Conservation (phyloP, 768 basidiomycete species). For the Scleroderma bovista region DNA sequence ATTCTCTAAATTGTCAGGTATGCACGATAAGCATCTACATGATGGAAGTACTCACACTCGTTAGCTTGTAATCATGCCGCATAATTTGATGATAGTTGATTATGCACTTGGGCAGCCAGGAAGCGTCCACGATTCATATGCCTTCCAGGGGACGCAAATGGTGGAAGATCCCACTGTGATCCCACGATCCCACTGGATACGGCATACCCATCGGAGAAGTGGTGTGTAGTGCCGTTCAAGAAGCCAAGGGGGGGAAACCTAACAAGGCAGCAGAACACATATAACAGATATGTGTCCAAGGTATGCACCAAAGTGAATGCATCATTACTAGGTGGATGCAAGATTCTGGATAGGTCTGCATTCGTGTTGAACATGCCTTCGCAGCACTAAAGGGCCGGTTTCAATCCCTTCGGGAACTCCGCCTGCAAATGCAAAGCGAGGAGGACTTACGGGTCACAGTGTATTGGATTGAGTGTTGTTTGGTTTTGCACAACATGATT, state of each 20-base stretch:
- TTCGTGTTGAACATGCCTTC: not conserved
- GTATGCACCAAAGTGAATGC: not conserved
- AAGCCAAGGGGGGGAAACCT: not conserved
- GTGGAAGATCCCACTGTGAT: not conserved
- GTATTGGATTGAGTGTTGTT: not conserved
- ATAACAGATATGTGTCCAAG: not conserved
- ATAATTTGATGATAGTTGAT: slow-evolving; percentile 25
- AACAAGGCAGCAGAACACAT: slow-evolving; percentile 1
- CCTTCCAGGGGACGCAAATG: not conserved
- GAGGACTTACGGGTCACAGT: not conserved
- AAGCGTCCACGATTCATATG: slow-evolving; percentile 18
- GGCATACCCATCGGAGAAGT: not conserved
- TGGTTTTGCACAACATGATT: not conserved
- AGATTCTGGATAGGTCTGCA: not conserved
- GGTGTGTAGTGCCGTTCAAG: slow-evolving; percentile 11
- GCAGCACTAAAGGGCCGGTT: not conserved
- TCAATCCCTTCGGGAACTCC: not conserved
- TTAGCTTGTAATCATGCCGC: slow-evolving; percentile 19
- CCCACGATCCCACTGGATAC: not conserved
- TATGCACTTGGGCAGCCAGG: slow-evolving; percentile 24
- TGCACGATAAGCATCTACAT: not conserved
- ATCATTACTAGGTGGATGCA: not conserved
- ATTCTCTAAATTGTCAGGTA: slow-evolving; percentile 5
- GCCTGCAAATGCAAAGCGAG: not conserved
- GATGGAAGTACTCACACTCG: not conserved